Conservation (phyloP, 306 rosid genomes). For the cucumber (Cucumis sativus) region DNA sequence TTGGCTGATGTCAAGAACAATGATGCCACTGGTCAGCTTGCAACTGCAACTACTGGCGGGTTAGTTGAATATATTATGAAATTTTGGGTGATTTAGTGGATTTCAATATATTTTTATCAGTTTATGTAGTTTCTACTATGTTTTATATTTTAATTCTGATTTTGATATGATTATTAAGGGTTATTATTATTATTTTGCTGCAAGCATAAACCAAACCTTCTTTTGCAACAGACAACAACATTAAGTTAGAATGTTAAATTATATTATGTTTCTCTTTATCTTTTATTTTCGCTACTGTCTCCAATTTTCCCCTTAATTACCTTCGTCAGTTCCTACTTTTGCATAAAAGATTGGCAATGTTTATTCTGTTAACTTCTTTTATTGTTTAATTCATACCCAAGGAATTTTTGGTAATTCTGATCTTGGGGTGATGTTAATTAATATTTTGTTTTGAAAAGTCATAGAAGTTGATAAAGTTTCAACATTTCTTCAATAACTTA, state of each 20-base stretch:
- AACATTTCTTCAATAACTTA: neutral
- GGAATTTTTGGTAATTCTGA: neutral
- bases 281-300: neutral
- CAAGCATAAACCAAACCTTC: neutral
- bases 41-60: slow-evolving; percentile 99
- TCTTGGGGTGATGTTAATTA: neutral
- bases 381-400: neutral
- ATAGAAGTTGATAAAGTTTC: neutral
- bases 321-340: neutral
- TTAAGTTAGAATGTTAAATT: neutral
- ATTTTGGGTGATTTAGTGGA: neutral
- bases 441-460: neutral
- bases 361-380: neutral
- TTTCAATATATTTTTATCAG: neutral
- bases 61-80: slow-evolving; percentile 25
- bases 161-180: neutral
- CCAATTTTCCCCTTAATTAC: neutral
- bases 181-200: neutral
- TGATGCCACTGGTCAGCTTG: slow-evolving; percentile 95
- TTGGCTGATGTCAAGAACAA: slow-evolving; percentile 77
- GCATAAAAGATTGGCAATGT: neutral
- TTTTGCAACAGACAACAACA: neutral
- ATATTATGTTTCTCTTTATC: neutral
- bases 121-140: neutral
- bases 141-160: neutral